Evolutionary conservation across 116 monocot species (phyloP).

Genomic region (Cymodocea nodosa): DNA sequence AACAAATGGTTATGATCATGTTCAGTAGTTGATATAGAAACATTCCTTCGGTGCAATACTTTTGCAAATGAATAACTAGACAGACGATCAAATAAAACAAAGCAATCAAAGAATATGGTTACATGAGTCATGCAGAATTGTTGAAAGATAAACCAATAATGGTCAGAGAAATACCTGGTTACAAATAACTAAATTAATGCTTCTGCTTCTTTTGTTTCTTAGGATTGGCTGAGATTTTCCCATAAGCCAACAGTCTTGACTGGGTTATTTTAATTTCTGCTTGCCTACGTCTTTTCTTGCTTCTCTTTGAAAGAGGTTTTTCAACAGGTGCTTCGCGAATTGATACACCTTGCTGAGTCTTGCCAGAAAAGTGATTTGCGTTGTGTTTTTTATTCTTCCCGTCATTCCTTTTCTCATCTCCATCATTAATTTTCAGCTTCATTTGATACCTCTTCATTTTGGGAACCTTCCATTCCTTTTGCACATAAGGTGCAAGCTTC

Average conservation of each 20-base stretch:
- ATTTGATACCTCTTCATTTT: conserved; percentile 35
- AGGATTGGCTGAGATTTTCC: conserved; percentile 16
- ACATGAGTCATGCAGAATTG: no score
- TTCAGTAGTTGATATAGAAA: no score
- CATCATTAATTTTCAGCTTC: conserved; percentile 44
- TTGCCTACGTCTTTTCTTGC: conserved; percentile 42
- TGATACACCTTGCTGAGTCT: conserved; percentile 12
- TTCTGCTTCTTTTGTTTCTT: conserved; percentile 11
- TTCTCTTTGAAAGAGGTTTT: conserved; percentile 27
- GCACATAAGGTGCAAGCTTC: conserved; percentile 72
- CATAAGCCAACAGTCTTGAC: conserved; percentile 67
- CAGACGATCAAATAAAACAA: no score
- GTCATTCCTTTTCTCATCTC: conserved; percentile 18
- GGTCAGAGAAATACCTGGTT: no score
- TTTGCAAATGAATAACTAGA: no score
- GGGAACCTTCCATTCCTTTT: conserved; percentile 79
- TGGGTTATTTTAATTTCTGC: conserved; percentile 48
- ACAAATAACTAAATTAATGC: not conserved
- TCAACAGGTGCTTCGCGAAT: conserved; percentile 15
- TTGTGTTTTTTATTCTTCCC: conserved; percentile 27
- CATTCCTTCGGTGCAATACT: no score
- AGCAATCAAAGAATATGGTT: no score
- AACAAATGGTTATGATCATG: no score
- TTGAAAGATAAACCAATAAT: no score
- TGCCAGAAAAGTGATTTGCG: conserved; percentile 6